Evolutionary conservation across 2,329 filamentous ascomycete genomes (phyloP).

Genomic region (Xenoacremonium recifei): DNA sequence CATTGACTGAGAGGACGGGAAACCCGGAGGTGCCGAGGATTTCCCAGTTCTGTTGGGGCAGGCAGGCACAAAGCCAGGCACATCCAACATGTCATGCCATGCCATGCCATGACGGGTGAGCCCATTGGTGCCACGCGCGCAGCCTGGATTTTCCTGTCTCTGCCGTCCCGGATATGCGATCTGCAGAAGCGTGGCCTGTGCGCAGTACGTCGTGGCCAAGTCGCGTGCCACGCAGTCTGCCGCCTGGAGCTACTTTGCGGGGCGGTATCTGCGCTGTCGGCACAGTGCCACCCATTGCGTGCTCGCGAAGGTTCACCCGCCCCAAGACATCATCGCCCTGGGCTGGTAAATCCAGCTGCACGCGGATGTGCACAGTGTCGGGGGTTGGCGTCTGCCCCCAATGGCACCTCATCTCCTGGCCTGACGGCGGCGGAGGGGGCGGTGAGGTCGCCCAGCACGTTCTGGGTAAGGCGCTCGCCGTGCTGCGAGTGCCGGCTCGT

Average conservation of each 20-base stretch:
- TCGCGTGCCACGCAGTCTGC: constrained; percentile 5
- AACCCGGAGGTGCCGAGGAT: too few species aligned
- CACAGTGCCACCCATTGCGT: too few species aligned
- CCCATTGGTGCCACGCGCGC: constrained; percentile 26
- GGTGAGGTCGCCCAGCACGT: constrained; percentile 8
- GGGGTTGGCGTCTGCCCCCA: constrained; percentile 11
- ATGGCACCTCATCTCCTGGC: constrained; percentile 6
- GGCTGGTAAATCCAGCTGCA: too few species aligned
- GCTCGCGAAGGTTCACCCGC: too few species aligned
- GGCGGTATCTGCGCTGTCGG: constrained; percentile 15
- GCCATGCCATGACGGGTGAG: constrained; percentile 12
- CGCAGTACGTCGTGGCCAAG: constrained; percentile 16
- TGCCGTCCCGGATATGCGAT: too few species aligned
- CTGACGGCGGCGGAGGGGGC: not conserved
- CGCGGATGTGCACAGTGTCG: constrained; percentile 25
- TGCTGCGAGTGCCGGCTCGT: constrained; percentile 3
- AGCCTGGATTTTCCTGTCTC: not conserved
- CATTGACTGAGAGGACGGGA: too few species aligned
- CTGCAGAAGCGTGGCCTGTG: not conserved
- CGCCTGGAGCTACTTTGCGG: constrained; percentile 14
- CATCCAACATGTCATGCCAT: not conserved
- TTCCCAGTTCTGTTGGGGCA: not conserved
- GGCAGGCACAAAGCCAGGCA: not conserved
- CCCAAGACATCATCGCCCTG: too few species aligned
- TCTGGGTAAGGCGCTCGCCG: constrained; percentile 8